phyloP scores from a whole-genome alignment of 2,329 filamentous ascomycete species.

The Pseudogymnoascus sp. region DNA sequence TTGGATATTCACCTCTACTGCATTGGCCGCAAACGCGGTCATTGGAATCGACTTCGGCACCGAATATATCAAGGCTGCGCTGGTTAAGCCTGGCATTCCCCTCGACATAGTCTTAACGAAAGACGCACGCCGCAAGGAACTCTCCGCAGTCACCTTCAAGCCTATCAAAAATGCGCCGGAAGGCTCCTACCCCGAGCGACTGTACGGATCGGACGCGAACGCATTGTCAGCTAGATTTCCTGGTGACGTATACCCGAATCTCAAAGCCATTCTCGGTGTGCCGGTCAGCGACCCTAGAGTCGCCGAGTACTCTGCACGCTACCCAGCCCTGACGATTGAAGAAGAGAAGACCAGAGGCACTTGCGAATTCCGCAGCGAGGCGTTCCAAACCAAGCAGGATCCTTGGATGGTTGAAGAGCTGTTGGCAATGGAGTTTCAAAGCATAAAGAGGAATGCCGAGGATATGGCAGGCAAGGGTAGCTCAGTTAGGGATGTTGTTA shows the following conservation, averaged over 20 bases:
- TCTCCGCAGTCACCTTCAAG: conserved; percentile 87
- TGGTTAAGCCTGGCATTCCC: conserved; percentile 94
- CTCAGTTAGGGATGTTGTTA: conserved; percentile 70
- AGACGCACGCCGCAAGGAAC: conserved; percentile 94
- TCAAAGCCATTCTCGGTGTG: conserved; percentile 85
- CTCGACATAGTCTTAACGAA: conserved; percentile 98
- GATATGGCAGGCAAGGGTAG: conserved; percentile 67
- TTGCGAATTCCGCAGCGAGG: conserved; percentile 73
- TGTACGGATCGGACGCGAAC: conserved; percentile 87
- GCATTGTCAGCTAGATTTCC: conserved; percentile 83
- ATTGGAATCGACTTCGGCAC: conserved; percentile 91
- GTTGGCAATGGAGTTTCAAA: conserved; percentile 91
- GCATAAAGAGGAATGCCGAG: conserved; percentile 84
- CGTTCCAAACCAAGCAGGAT: conserved; percentile 54
- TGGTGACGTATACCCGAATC: conserved; percentile 86
- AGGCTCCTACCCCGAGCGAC: conserved; percentile 73
- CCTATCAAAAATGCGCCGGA: conserved; percentile 60
- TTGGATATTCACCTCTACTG: conserved; percentile 28
- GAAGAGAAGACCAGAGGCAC: conserved; percentile 55
- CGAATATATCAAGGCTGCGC: conserved; percentile 90
- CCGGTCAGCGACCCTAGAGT: conserved; percentile 53
- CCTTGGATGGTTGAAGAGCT: conserved; percentile 82
- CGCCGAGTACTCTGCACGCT: conserved; percentile 63
- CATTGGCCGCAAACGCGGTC: conserved; percentile 54
- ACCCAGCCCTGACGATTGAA: conserved; percentile 70